Conservation (phyloP, 78 protist species). For the Kipferlia bialata region DNA sequence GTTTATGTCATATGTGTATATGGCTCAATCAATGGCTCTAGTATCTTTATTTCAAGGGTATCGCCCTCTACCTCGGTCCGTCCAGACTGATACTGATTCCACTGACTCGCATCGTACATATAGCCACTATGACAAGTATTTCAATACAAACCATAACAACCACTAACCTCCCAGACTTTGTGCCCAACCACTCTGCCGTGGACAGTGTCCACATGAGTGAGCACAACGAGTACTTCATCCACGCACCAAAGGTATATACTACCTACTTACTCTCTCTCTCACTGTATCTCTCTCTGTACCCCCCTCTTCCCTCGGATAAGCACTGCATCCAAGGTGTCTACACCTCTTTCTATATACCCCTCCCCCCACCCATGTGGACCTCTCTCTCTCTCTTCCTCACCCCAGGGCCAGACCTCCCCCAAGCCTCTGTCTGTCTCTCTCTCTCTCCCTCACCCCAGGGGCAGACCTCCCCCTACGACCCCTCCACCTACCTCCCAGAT, state of each 20-base stretch:
- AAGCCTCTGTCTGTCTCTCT: too few relatives aligned
- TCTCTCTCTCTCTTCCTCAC: too few relatives aligned
- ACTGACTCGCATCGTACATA: not conserved
- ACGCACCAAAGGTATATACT: conserved; percentile 32
- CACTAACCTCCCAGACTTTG: too few relatives aligned
- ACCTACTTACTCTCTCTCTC: too few relatives aligned
- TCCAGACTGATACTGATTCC: not conserved
- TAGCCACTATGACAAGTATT: not conserved
- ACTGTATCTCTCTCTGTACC: too few relatives aligned
- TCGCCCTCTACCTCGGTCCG: not conserved
- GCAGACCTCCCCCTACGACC: conserved; percentile 40
- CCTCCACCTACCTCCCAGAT: conserved; percentile 29
- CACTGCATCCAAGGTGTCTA: too few relatives aligned
- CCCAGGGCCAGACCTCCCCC: too few relatives aligned
- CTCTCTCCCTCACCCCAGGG: too few relatives aligned
- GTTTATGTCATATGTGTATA: not conserved
- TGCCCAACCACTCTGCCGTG: conserved; percentile 70
- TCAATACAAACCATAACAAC: not conserved
- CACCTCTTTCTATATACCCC: too few relatives aligned
- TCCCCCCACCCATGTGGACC: too few relatives aligned
- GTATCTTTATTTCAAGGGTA: not conserved
- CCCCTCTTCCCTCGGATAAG: too few relatives aligned
- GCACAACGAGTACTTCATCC: conserved; percentile 36
- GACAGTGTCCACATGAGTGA: conserved; percentile 26
- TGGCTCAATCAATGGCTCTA: not conserved